Base-by-base conservation (phyloP, 164 flowering plant species). In the Houttuynia cordata region DNA sequence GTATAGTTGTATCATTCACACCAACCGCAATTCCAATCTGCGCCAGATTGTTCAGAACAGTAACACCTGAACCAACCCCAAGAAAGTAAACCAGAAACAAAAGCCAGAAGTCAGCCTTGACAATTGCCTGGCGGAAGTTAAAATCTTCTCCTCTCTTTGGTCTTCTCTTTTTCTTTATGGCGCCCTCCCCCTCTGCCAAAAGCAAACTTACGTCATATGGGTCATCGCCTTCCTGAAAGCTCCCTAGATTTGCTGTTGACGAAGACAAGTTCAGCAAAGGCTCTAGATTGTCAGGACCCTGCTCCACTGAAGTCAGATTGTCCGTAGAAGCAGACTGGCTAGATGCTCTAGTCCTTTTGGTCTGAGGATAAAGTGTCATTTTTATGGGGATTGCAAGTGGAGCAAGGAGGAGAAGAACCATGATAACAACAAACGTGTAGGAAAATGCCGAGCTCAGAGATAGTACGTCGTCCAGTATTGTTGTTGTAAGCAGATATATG, bases 81-180 rank as follows among this genome's bases (percentile, higher is more conserved):
- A 80, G 58, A 70, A 90, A 88, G 79, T 82, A 84, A 3, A 80
- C 91, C 56, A 83, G 37, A 82, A 86, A 90, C 18, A 92, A 73
- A 69, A 90, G 94, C 98, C 98, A 93, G 80, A 89, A 93, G 73
- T 93, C 98, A 58, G 96, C 96, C 71, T 90, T 90, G 24, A 83
- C 56, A 18, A 81, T 34, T 60, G 93, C 96, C 74, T 90, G 85
- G 39, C 64, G 67, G 50, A 90, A 84, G 23, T 54, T 78, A 61
- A 90, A 90, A 70, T 93, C 92, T 62, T 93, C 97, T 49, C 97
- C 98, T 61, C 96, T 74, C 64, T 70, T 79, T 4, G 97, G 97
- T 62, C 82, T 69, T 68, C 84, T 78, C 73, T 82, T 92, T 80
- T 79, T 84, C 81, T 80, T 85, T 42, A 88, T 81, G 4, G 97